Percentiles rank a stretch among this genome's conserved stretches.
These are phyloP conservation scores for Polyporus tsugae DNA, from an alignment of 1,284 basidiomycete genomes.

Conservation along the genomic window DNA sequence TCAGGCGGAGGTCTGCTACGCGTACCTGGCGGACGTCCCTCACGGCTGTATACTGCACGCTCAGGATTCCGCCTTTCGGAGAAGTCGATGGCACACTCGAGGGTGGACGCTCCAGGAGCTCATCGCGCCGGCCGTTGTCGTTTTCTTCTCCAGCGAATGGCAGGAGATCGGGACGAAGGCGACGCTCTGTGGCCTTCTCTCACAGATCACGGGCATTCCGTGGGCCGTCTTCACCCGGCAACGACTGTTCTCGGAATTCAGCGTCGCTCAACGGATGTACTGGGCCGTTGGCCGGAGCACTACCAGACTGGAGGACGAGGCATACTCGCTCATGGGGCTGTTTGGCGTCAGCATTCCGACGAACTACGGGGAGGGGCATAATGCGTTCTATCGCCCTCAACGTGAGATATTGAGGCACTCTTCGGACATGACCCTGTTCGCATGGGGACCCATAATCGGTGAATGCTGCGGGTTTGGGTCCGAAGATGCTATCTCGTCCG, in stretches of 20 bases:
- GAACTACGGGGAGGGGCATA: constrained; percentile 24
- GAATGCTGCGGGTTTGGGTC: background rate
- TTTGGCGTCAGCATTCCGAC: constrained; percentile 27
- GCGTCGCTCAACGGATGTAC: constrained; percentile 25
- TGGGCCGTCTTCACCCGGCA: constrained; percentile 11
- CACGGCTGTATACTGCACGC: background rate
- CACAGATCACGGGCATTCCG: constrained; percentile 16
- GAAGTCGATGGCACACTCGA: constrained; percentile 21
- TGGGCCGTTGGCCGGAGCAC: constrained; percentile 21
- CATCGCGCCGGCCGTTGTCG: constrained; percentile 16
- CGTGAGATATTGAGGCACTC: constrained; percentile 23
- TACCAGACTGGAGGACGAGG: constrained; percentile 22
- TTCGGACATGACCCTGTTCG: constrained; percentile 24
- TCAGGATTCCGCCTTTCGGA: constrained; percentile 9
- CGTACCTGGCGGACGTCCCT: constrained; percentile 21
- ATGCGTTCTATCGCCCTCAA: constrained; percentile 25
- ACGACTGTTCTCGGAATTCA: constrained; percentile 7
- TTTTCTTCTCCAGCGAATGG: constrained; percentile 24
- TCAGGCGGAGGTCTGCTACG: constrained; percentile 24
- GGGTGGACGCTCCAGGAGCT: constrained; percentile 31
- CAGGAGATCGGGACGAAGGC: constrained; percentile 20
- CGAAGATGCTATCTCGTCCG: background rate
- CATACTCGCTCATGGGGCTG: constrained; percentile 26
- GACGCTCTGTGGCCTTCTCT: constrained; percentile 12
- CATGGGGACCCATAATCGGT: constrained; percentile 16